These are phyloP conservation scores for Pyrenophora teres DNA, from an alignment of 2,329 filamentous ascomycete genomes.

Conservation along the genomic window DNA sequence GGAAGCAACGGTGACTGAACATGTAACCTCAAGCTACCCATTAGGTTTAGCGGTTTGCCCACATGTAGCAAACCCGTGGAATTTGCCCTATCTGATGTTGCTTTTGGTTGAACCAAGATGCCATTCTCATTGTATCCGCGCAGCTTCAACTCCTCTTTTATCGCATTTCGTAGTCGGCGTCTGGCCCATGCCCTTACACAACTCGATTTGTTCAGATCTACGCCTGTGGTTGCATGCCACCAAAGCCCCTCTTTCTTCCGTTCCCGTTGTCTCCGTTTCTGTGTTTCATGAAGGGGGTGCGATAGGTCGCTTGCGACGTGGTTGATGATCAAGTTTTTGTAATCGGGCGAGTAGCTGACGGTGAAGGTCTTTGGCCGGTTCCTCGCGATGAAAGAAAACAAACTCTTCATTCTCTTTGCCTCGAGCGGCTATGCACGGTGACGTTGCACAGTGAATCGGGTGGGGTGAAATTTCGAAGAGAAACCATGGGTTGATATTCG, in stretches of 20 bases:
- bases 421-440: constrained; percentile 9
- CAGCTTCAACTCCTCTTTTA: constrained; percentile 34
- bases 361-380: constrained; percentile 24
- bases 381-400: constrained; percentile 17
- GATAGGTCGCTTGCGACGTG: constrained; percentile 25
- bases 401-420: constrained; percentile 19
- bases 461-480: background rate
- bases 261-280: constrained; percentile 21
- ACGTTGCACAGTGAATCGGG: constrained; percentile 1
- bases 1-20: constrained; percentile 26
- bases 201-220: constrained; percentile 35
- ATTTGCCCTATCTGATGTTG: constrained; percentile 1
- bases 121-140: constrained; percentile 38
- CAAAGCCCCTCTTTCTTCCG: constrained; percentile 37
- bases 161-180: constrained; percentile 37
- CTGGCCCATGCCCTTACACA: constrained; percentile 41
- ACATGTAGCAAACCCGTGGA: constrained; percentile 5
- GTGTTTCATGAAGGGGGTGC: constrained; percentile 34
- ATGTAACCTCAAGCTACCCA: constrained; percentile 36
- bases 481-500: constrained; percentile 1
- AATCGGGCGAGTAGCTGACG: constrained; percentile 28
- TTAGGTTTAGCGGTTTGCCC: constrained; percentile 18
- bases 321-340: constrained; percentile 32
- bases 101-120: constrained; percentile 18
- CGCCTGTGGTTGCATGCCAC: constrained; percentile 37